Evolutionary conservation across 2,329 filamentous ascomycete genomes (phyloP), one percentile per base, ranked within the genome.

Genomic region (Aspergillus caelatus): DNA sequence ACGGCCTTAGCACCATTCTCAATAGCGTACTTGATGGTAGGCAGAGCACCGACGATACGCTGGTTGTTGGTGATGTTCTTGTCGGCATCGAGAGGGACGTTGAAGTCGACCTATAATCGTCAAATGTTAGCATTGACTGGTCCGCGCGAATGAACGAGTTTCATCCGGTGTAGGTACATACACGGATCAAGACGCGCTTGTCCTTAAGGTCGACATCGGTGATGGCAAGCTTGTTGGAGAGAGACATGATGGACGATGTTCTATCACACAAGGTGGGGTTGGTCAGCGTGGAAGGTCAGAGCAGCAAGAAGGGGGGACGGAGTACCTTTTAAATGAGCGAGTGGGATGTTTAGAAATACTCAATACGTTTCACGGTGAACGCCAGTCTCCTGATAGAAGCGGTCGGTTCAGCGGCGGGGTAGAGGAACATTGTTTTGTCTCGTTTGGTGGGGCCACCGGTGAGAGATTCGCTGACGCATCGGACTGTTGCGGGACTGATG

Each of bases 31-130:
- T 96, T 96, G 86, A 97, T 97, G 74, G 94, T 96, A 75, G 93
- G 93, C 69, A 97, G 84, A 75, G 95, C 95, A 77, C 95, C 96
- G 75, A 93, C 94, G 77, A 99, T 99, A 81, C 95, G 94, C 85
- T 99, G 95, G 83, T 90, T 93, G 88, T 99, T 99, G 81, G 95
- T 98, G 81, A 99, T 88, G 62, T 96, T 94, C 85, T 93, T 96
- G 79, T 95, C 86, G 72, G 85, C 88, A 79, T 99, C 93, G 77
- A 99, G 93, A 69, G 95, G 95, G 62, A 99, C 96, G 83, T 99
- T 99, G 90, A 99, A 99, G 88, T 99, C 95, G 80, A 99, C 94
- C 94, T 97, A 75, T 58, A 28, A 63, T 66, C 64, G 21, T 57
- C 55, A 28, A 59, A n/a, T 3, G 39, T 68, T 63, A 69, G 64